These are phyloP conservation scores for Metschnikowia gelsemii DNA, from an alignment of 805 yeast species.

Conservation along the genomic window DNA sequence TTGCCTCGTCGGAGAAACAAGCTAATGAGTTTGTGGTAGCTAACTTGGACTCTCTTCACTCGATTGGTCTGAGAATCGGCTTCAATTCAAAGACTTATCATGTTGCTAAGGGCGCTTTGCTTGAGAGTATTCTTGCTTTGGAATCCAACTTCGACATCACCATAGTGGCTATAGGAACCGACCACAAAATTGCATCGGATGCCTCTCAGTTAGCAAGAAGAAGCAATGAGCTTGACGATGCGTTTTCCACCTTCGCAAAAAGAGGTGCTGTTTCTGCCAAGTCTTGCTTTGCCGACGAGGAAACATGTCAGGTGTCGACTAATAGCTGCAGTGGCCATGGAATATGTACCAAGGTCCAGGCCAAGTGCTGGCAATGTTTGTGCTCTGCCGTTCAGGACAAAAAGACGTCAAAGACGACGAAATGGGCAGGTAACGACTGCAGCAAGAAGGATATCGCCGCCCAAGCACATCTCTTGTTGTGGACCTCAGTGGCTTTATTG, in stretches of 20 bases:
- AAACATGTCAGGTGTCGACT: slow-evolving; percentile 47
- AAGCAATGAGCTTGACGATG: slow-evolving; percentile 19
- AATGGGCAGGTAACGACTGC: slow-evolving; percentile 61
- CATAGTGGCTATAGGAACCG: slow-evolving; percentile 21
- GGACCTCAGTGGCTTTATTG: slow-evolving; percentile 56
- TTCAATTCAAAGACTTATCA: slow-evolving; percentile 40
- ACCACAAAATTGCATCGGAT: slow-evolving; percentile 16
- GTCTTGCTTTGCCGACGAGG: slow-evolving; percentile 44
- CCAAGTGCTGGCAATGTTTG: slow-evolving; percentile 50
- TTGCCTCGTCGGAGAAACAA: slow-evolving; percentile 27
- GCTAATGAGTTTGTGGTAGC: slow-evolving; percentile 31
- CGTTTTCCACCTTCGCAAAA: slow-evolving; percentile 18
- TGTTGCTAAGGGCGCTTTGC: slow-evolving; percentile 37
- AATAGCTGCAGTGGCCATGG: slow-evolving; percentile 56
- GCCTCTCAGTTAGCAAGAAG: slow-evolving; percentile 16
- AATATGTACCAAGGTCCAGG: slow-evolving; percentile 37
- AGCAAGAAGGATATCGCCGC: slow-evolving; percentile 65
- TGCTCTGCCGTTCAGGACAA: slow-evolving; percentile 47
- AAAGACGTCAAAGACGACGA: slow-evolving; percentile 45
- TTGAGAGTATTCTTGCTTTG: slow-evolving; percentile 18
- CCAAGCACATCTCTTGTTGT: slow-evolving; percentile 65
- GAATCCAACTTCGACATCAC: slow-evolving; percentile 21
- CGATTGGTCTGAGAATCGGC: slow-evolving; percentile 46
- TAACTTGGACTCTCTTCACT: slow-evolving; percentile 43
- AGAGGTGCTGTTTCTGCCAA: slow-evolving; percentile 20